These are phyloP conservation scores for Rhodotorula sp. DNA, from an alignment of 1,284 basidiomycete genomes.

Conservation along the genomic window DNA sequence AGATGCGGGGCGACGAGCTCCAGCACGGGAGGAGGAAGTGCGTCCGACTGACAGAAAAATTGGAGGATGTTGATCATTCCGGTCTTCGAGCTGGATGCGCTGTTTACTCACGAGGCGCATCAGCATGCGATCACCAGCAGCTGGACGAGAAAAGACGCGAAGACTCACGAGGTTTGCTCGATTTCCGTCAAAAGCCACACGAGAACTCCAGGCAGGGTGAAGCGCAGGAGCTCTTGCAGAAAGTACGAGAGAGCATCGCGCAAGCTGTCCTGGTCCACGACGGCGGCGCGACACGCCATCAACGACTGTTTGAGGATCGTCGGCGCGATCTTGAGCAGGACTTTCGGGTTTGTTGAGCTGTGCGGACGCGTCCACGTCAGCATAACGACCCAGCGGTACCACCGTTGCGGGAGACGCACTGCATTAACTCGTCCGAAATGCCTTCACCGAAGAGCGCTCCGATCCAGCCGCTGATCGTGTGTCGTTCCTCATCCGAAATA, in stretches of 20 bases:
- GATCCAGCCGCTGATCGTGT: slow-evolving; percentile 49
- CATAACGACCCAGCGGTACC: neutral
- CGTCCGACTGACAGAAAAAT: slow-evolving; percentile 28
- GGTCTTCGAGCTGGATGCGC: slow-evolving; percentile 3
- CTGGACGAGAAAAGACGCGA: neutral
- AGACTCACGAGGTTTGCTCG: slow-evolving; percentile 27
- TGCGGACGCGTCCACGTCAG: no score
- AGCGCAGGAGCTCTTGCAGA: slow-evolving; percentile 56
- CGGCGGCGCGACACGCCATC: slow-evolving; percentile 51
- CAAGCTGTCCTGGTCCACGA: slow-evolving; percentile 56
- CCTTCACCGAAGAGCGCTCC: slow-evolving; percentile 51
- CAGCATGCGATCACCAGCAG: neutral
- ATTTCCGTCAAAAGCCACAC: slow-evolving; percentile 46
- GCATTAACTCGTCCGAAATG: slow-evolving; percentile 51
- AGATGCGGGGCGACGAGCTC: slow-evolving; percentile 28
- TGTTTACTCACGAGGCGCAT: neutral
- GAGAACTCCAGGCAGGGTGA: slow-evolving; percentile 55
- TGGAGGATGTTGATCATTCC: slow-evolving; percentile 35
- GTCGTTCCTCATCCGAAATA: slow-evolving; percentile 47
- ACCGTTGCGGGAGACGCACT: slow-evolving; percentile 29
- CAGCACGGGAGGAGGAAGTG: slow-evolving; percentile 18
- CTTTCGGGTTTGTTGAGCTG: slow-evolving; percentile 52
- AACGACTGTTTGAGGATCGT: slow-evolving; percentile 56
- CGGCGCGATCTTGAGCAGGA: slow-evolving; percentile 52
- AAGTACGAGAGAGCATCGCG: slow-evolving; percentile 57